Evolutionary conservation across 2,329 filamentous ascomycete species (phyloP), one percentile per base, ranked within the genome.

Genomic region (Diaporthe helianthi): DNA sequence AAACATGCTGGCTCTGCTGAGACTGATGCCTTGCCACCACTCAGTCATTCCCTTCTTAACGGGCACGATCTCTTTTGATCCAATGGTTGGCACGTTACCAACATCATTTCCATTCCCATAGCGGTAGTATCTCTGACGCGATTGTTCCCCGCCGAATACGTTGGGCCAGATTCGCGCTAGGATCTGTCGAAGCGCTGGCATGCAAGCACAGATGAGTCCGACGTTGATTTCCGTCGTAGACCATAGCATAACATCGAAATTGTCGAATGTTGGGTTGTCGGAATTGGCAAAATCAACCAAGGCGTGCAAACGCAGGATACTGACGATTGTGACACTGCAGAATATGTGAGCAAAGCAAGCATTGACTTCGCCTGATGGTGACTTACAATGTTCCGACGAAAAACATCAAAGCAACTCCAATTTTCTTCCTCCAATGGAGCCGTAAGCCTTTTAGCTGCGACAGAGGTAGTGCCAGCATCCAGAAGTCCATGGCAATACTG

Each of bases 381-480:
- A 63, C 58, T 63, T n/a, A 63, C 58, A 81, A 80, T 1, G 79
- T 75, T 46, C 83, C 83, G 1, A 84, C 77, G 4, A 78, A 75
- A 53, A 85, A 83, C 80, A 85, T 84, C 41, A 81, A 71, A 0
- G 75, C 73, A 0, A 84, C 78, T 4, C 79, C 79, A 31, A 82
- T 69, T 73, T 84, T 85, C 74, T 82, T 83, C 73, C 79, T 80
- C 73, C 77, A 79, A 19, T 78, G 77, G 2, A 79, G 70, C 2
- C 75, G 74, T 29, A 85, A 73, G 0, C 73, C 73, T 6, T 75
- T 69, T 0, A 85, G 71, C 24, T 80, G 77, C 29, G 77, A 78
- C 26, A 84, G 73, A 0, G 83, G 82, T 0, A 84, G 72, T 0
- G 75, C 77, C 53, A 85, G 76, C 71, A 85, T 82, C 73, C 79